phyloP scores from a whole-genome alignment of 106 monocot genomes.

The Triglochin maritima region DNA sequence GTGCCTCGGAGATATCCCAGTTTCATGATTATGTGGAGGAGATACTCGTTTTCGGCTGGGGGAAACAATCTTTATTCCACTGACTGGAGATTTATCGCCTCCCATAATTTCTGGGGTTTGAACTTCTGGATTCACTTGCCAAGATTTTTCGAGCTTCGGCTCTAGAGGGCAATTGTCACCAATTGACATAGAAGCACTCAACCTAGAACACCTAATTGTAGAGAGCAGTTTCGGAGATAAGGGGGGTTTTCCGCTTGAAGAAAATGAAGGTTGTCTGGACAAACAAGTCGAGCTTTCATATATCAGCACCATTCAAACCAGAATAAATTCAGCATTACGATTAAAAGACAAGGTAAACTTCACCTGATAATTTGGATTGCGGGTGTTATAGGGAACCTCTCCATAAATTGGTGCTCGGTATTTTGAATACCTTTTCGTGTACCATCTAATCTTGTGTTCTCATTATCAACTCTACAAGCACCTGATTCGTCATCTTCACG shows the following conservation, averaged over 20 bases:
- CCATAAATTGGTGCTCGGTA: too few species aligned
- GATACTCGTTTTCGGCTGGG: conserved; percentile 84
- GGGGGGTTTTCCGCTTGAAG: conserved; percentile 53
- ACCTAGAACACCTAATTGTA: conserved; percentile 17
- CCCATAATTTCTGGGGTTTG: conserved; percentile 42
- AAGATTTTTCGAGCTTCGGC: conserved; percentile 13
- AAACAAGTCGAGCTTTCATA: not conserved
- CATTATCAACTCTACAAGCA: too few species aligned
- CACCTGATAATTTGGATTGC: conserved; percentile 46
- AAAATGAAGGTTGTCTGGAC: conserved; percentile 26
- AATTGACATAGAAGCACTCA: conserved; percentile 22
- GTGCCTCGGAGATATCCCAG: conserved; percentile 31
- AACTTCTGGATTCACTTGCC: conserved; percentile 18
- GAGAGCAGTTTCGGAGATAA: conserved; percentile 21
- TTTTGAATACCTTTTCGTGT: too few species aligned
- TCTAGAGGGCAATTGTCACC: conserved; percentile 10
- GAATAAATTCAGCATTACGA: not conserved
- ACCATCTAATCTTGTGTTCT: too few species aligned
- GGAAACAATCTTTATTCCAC: conserved; percentile 44
- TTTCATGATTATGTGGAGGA: conserved; percentile 30
- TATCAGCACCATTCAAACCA: not conserved
- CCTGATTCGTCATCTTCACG: too few species aligned
- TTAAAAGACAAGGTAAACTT: not conserved
- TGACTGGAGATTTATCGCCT: conserved; percentile 27
- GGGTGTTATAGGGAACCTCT: conserved; percentile 23